Conservation (phyloP, 345 rosid genomes). For the Excoecaria agallocha region DNA sequence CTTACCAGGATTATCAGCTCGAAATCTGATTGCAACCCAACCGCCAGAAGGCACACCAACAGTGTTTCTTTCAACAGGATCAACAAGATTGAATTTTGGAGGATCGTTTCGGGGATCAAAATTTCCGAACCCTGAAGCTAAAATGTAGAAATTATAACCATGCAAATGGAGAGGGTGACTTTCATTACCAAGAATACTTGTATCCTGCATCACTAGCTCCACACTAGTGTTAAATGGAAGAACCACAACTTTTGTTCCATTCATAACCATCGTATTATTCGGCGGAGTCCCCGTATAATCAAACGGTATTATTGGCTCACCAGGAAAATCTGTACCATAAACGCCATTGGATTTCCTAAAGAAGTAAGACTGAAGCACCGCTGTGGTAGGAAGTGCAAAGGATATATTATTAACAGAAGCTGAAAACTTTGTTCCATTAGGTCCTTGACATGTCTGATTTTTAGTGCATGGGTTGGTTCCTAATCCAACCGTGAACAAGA, state of each 20-base stretch:
- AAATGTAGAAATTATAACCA: not conserved
- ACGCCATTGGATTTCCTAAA: conserved; percentile 8
- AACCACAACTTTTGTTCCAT: conserved; percentile 10
- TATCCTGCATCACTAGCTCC: conserved; percentile 18
- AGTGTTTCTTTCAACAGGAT: conserved; percentile 17
- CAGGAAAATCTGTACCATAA: conserved; percentile 3
- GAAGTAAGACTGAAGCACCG: conserved; percentile 6
- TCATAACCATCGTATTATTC: conserved; percentile 13
- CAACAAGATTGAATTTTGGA: conserved; percentile 2
- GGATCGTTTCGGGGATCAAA: not conserved
- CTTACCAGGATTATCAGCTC: conserved; percentile 17
- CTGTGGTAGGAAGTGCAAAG: not conserved
- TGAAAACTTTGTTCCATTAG: conserved; percentile 15
- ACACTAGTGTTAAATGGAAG: conserved; percentile 14
- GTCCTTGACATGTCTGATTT: conserved; percentile 18
- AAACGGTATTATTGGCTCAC: not conserved
- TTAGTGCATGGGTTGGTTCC: conserved; percentile 19
- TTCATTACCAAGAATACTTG: conserved; percentile 18
- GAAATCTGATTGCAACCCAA: conserved; percentile 12
- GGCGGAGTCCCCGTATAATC: conserved; percentile 16
- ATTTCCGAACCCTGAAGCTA: conserved; percentile 16
- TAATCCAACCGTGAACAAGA: conserved; percentile 16
- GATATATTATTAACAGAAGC: conserved; percentile 18
- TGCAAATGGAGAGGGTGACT: conserved; percentile 15
- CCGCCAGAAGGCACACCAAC: conserved; percentile 19